Conservation (phyloP, 306 rosid species). For the Vicia faba region DNA sequence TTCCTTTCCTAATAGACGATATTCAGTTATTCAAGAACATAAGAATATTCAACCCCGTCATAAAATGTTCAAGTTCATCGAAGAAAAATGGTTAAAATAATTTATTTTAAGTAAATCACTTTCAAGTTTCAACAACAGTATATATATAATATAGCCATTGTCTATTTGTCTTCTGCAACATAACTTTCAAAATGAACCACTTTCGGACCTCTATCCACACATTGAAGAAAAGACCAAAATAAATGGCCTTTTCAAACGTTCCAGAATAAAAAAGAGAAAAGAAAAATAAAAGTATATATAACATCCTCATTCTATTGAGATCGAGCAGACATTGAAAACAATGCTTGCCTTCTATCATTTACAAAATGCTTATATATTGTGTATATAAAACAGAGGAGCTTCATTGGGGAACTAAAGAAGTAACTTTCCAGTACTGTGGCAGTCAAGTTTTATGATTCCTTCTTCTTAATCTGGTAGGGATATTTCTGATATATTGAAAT, state of each 20-base stretch:
- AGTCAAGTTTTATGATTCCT: constrained; percentile 51
- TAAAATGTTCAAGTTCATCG: constrained; percentile 17
- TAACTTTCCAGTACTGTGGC: constrained; percentile 28
- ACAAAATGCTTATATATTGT: constrained; percentile 43
- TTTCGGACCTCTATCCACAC: constrained; percentile 27
- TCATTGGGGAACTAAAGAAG: constrained; percentile 33
- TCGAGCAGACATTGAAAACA: constrained; percentile 40
- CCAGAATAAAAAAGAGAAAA: not conserved
- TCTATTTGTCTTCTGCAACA: constrained; percentile 10
- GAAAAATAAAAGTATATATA: not conserved
- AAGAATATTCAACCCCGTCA: not conserved
- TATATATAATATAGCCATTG: not conserved
- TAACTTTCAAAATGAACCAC: constrained; percentile 18
- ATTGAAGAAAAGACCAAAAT: constrained; percentile 26
- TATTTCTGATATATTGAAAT: constrained; percentile 87
- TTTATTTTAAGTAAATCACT: not conserved
- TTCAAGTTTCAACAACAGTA: constrained; percentile 23
- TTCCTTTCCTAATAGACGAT: not conserved
- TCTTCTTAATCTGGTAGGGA: constrained; percentile 71
- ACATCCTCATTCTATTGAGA: constrained; percentile 34
- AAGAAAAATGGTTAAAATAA: constrained; percentile 6
- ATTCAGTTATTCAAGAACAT: constrained; percentile 4
- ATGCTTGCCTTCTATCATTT: constrained; percentile 42
- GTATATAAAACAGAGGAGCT: constrained; percentile 23
- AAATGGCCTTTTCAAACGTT: constrained; percentile 23